Base-by-base conservation (phyloP, 192 early-diverging fungal species). In the Backusella parvicylindrica region DNA sequence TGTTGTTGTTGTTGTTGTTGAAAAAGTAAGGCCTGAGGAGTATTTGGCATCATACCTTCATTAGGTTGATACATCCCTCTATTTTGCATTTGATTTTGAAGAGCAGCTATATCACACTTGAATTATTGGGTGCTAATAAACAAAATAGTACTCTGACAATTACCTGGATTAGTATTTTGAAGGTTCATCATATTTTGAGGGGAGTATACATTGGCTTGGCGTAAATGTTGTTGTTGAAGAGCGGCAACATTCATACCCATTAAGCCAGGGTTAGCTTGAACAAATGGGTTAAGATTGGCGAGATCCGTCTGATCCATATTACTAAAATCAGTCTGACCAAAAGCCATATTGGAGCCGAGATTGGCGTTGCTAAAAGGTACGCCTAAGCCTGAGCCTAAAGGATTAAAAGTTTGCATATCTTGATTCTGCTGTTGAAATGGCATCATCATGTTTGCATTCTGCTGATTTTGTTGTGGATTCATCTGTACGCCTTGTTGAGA, bases 1-100 rank as follows among this genome's bases (percentile, higher is more conserved):
- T 41, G 40, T 11, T 41, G 50, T 31, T 73, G 71, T 31, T 79
- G 77, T 70, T 80, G 78, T 60, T 75, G 74, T 70, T 76, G 74
- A 28, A 72, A 75, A 15, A 75, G 41, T 18, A 72, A 47, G 0
- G 71, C 41, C 28, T 68, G 66, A 18, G 77, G 65, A 3, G 65
- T 38, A 15, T 53, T 53, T 4, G 67, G 26, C 18, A 49, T 65
- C 74, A 80, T 75, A 6, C 64, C 40, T 41, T 28, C 47, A 35
- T 72, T 71, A 26, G 40, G 66, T n/a, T 75, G 64, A 64, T 79
- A 75, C 50, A 75, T 26, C 16, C 63, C 64, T 56, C 64, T 74
- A 65, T 75, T 75, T 21, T 80, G 79, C 1, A 80, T 40, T 64
- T 80, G 79, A 26, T 70, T 66, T 30, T 80, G 79, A 9, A 80